Evolutionary conservation across 331 rosid species (phyloP), one percentile per base, ranked within the genome.

Genomic region (Ulmus americana): DNA sequence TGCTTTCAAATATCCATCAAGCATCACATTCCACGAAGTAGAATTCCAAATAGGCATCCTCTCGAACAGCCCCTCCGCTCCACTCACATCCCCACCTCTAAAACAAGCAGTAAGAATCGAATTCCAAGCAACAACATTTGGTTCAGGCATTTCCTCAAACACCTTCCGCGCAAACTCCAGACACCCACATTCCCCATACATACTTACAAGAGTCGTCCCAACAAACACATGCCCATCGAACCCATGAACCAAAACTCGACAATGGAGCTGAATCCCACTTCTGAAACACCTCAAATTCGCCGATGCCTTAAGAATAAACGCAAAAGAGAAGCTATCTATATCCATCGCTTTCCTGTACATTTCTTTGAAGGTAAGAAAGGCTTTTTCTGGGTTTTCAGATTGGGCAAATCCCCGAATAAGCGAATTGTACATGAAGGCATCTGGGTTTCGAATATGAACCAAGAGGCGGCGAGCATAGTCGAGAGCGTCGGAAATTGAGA

Each of bases 101-200:
- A 91, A 84, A 77, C 74, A 85, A 5, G 92, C 88, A 8, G 87
- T 83, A 15, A 85, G 64, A 51, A 79, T 9, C 6, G 90, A 88
- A 47, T 88, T 91, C 96, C 97, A 88, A 6, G 95, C 79, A 6
- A 92, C 97, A 20, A 82, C 79, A 47, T 88, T 88, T n/a, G 94
- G 88, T 55, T 75, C 70, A 15, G 53, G 14, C 79, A 85, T 88
- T 83, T 86, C 94, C n/a, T 83, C 95, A 65, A 91, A 91, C 76
- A 83, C 82, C 78, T 71, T 61, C 11, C 64, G 51, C 0, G 90
- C 96, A 77, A 18, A 69, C 1, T 0, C 20, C 41, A 70, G 55
- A 47, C 55, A 38, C 65, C 85, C 86, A 47, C 92, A 88, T 52
- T 83, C 97, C 0, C 76, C 90, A 39, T 88, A 88, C 92, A 84